Evolutionary conservation across 345 rosid species (phyloP).

Genomic region (Citrus unshiu): DNA sequence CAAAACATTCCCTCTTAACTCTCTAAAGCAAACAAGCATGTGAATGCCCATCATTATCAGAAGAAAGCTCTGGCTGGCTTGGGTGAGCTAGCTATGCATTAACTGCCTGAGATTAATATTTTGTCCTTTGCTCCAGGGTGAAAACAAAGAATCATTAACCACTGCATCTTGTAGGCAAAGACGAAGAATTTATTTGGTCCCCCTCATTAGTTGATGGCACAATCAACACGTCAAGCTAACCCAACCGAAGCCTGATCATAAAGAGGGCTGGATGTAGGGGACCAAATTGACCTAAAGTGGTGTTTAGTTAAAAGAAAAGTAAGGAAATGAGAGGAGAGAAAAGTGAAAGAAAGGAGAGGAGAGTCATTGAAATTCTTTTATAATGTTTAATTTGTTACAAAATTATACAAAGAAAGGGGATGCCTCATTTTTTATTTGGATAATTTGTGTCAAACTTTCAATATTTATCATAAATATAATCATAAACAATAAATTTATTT

Average conservation of each 20-base stretch:
- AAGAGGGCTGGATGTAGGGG: neutral
- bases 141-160: constrained; percentile 3
- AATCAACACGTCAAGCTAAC: neutral
- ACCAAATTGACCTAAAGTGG: neutral
- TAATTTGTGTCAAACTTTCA: no score
- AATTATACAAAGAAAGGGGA: no score
- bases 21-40: neutral
- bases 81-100: neutral
- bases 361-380: no score
- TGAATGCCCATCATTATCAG: neutral
- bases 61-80: neutral
- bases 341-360: no score
- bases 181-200: constrained; percentile 8
- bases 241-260: neutral
- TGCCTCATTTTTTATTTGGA: no score
- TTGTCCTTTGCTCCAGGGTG: neutral
- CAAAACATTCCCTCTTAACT: neutral
- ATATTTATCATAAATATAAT: no score
- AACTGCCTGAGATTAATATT: neutral
- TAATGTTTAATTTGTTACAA: no score
- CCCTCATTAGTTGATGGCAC: neutral
- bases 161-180: neutral
- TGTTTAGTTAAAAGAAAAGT: no score
- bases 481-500: no score
- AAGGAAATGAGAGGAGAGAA: no score